Evolutionary conservation across 2,329 filamentous ascomycete genomes (phyloP), one percentile per base, ranked within the genome.

Genomic region (Sclerotinia minor): DNA sequence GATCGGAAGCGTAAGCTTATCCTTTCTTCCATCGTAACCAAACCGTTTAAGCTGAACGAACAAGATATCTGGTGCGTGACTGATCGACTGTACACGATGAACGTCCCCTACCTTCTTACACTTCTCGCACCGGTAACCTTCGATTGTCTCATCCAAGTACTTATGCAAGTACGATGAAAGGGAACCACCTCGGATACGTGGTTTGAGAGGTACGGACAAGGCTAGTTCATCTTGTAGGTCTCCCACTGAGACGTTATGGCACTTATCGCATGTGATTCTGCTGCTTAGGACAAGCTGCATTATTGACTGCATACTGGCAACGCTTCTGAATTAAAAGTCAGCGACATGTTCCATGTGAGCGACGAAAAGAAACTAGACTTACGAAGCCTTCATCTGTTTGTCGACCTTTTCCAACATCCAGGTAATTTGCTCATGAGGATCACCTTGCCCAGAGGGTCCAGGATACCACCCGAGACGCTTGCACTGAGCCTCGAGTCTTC

Each of bases 401-500:
- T 64, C 58, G 26, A 77, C 71, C 21, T 69, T 67, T 8, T 71
- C 67, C 9, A 75, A 52, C 21, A 78, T 68, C 73, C 73, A 76
- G 2, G 65, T 68, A 2, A 75, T 53, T 53, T 75, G 75, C 52
- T 78, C 77, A 8, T 75, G 73, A 24, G 76, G 74, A 53, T 78
- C 76, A n/a, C 69, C 75, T 61, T 77, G 76, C 7, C 72, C 71
- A 24, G 57, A 69, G 6, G 66, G 59, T 61, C 58, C 58, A 45
- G 54, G 45, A 44, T 35, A 66, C 15, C 49, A 53, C 59, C 55
- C 45, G 49, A 47, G 58, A 35, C 24, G 41, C 49, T 55, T 50
- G 35, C 55, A 52, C 8, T 57, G 65, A n/a, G 17, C 19, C 47
- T 68, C 44, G 3, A 58, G 32, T 38, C 41, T 17, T 60, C 49